phyloP scores from a whole-genome alignment of 176 grass and related monocot genomes.

The Rhynchospora tenuis region DNA sequence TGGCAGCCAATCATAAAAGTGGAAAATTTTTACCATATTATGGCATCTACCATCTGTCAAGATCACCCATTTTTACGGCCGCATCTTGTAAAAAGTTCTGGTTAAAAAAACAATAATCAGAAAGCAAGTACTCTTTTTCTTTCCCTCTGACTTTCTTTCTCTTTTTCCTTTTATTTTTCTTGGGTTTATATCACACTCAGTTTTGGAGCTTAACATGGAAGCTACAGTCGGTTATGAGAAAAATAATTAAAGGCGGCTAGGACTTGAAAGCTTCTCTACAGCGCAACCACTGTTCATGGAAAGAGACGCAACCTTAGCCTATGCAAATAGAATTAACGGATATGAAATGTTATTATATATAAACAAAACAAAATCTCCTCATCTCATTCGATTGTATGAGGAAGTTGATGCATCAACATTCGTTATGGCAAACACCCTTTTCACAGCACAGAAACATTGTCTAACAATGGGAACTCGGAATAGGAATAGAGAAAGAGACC shows the following conservation, averaged over 20 bases:
- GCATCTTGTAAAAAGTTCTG: slow-evolving; percentile 12
- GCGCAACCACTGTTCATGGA: slow-evolving; percentile 23
- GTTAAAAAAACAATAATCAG: slow-evolving; percentile 11
- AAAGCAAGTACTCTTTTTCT: slow-evolving; percentile 19
- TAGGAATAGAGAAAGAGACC: slow-evolving; percentile 9
- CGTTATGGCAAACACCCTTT: slow-evolving; percentile 9
- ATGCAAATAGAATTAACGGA: slow-evolving; percentile 20
- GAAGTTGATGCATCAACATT: slow-evolving; percentile 30
- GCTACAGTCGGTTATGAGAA: not conserved
- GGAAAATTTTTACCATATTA: slow-evolving; percentile 11
- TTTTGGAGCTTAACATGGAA: slow-evolving; percentile 24
- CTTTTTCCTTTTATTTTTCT: not conserved
- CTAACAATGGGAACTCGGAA: not conserved
- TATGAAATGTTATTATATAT: slow-evolving; percentile 9
- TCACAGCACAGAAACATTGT: slow-evolving; percentile 2
- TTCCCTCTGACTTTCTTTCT: slow-evolving; percentile 11
- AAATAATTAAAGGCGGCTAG: slow-evolving; percentile 22
- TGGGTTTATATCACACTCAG: not conserved
- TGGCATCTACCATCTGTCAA: slow-evolving; percentile 18
- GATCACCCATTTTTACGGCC: slow-evolving; percentile 6
- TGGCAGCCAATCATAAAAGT: slow-evolving; percentile 35
- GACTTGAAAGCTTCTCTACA: slow-evolving; percentile 7
- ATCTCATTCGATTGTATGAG: slow-evolving; percentile 34
- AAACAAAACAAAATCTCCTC: slow-evolving; percentile 13
- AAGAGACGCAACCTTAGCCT: slow-evolving; percentile 64